Evolutionary conservation across 2,329 filamentous ascomycete species (phyloP).

Genomic region (Colletotrichum falcatum): DNA sequence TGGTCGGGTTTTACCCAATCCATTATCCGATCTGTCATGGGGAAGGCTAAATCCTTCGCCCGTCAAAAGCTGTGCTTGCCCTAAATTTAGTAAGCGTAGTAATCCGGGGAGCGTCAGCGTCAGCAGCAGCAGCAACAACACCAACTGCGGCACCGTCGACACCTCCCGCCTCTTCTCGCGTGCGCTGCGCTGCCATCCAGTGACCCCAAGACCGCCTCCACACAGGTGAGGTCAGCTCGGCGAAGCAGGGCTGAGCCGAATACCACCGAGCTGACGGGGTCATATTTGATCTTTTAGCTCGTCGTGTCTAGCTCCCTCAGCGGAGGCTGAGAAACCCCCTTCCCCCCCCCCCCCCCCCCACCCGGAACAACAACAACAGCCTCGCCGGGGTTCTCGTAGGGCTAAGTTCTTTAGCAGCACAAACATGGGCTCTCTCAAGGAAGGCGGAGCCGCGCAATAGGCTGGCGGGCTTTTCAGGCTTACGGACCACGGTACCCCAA

Average conservation of each 20-base stretch:
- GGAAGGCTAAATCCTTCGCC: background rate
- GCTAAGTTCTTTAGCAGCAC: background rate
- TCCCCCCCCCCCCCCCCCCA: too few relatives aligned
- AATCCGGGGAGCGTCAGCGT: constrained; percentile 18
- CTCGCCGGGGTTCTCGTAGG: background rate
- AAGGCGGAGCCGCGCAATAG: background rate
- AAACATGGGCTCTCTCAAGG: too few relatives aligned
- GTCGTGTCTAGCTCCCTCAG: background rate
- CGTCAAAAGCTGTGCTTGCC: background rate
- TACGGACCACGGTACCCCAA: background rate
- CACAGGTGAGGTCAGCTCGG: constrained; percentile 5
- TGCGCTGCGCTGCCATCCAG: background rate
- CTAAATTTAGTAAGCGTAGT: constrained; percentile 22
- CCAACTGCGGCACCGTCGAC: too few relatives aligned
- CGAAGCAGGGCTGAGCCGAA: constrained; percentile 19
- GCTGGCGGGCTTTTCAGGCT: background rate
- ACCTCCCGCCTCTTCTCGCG: background rate
- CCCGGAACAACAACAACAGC: too few relatives aligned
- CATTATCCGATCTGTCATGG: background rate
- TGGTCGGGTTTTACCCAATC: background rate
- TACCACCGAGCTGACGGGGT: constrained; percentile 15
- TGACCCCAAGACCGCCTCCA: background rate
- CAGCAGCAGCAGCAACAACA: background rate
- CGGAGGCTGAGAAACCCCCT: background rate
- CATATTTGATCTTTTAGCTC: background rate